Evolutionary conservation across 2,329 filamentous ascomycete species (phyloP), one percentile per base, ranked within the genome.

Genomic region (Xenosphaeropsis pyriputrescens): DNA sequence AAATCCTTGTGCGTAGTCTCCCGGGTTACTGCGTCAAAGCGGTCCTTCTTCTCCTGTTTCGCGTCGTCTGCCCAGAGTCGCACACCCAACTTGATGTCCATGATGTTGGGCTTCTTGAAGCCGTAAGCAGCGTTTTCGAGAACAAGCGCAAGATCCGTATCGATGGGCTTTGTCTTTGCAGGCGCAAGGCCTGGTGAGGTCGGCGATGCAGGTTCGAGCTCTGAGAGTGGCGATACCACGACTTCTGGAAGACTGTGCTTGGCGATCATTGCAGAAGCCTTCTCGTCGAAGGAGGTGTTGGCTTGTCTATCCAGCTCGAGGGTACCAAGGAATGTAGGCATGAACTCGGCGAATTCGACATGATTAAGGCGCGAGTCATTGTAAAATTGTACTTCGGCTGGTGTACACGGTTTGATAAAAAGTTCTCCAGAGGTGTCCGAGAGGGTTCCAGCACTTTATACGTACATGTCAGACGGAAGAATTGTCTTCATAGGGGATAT

Each of bases 321-420:
- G 2, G 77, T 82, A 42, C 91, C 91, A 60, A 93, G 75, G 60
- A 78, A 96, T 5, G 75, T 69, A 34, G 91, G 89, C 68, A 96
- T 89, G 50, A 89, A 72, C 17, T 78, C 72, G 36, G 77, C 72
- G 50, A 96, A 85, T 2, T 79, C 74, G 19, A 76, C 73, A 53
- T 93, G 80, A 16, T 68, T 60, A 26, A 70, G 59, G 37, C 59
- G 57, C 18, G 77, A 54, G 18, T 64, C 78, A 56, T 94, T 75
- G 66, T 98, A 98, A 59, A 98, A 98, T 33, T 76, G 70, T 50
- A 96, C 75, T 62, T 98, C 91, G 45, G 77, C 69, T 44, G 75
- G 63, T 0, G 84, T 93, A 58, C 89, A 96, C 14, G 91, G 91
- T 61, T 98, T 98, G 55, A 95, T 85, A 56, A 98, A 83, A 26